Conservation (phyloP, 768 basidiomycete species). For the Termitomyces sp. region DNA sequence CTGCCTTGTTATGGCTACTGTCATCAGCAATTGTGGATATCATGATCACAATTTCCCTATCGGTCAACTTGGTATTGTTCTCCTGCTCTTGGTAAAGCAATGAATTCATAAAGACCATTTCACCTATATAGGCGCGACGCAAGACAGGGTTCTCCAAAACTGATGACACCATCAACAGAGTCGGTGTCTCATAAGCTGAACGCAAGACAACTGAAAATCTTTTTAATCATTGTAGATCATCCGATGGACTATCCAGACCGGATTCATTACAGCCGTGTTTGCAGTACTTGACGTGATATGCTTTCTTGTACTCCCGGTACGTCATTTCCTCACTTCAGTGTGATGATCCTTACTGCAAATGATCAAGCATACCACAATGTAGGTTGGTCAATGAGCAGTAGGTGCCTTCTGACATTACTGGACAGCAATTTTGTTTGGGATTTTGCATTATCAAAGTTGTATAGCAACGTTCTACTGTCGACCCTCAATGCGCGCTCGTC, state of each 20-base stretch:
- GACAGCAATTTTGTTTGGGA: slow-evolving; percentile 24
- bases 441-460: slow-evolving; percentile 22
- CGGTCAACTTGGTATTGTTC: slow-evolving; percentile 28
- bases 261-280: slow-evolving; percentile 30
- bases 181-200: slow-evolving; percentile 4
- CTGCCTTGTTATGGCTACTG: slow-evolving; percentile 39
- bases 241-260: slow-evolving; percentile 35
- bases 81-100: not conserved
- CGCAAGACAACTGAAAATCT: not conserved
- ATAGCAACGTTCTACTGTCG: slow-evolving; percentile 20
- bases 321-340: not conserved
- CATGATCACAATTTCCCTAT: slow-evolving; percentile 32
- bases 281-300: slow-evolving; percentile 37
- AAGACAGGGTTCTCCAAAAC: slow-evolving; percentile 37
- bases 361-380: slow-evolving; percentile 19
- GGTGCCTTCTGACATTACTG: not conserved
- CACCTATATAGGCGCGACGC: slow-evolving; percentile 17
- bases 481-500: slow-evolving; percentile 17
- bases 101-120: not conserved
- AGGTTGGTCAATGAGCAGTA: not conserved
- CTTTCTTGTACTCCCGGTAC: slow-evolving; percentile 34
- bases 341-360: too few relatives aligned
- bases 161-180: slow-evolving; percentile 32
- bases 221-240: slow-evolving; percentile 4
- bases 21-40: slow-evolving; percentile 36